These are phyloP conservation scores for Cucumis cinereus DNA, from an alignment of 306 rosid species.

Conservation along the genomic window DNA sequence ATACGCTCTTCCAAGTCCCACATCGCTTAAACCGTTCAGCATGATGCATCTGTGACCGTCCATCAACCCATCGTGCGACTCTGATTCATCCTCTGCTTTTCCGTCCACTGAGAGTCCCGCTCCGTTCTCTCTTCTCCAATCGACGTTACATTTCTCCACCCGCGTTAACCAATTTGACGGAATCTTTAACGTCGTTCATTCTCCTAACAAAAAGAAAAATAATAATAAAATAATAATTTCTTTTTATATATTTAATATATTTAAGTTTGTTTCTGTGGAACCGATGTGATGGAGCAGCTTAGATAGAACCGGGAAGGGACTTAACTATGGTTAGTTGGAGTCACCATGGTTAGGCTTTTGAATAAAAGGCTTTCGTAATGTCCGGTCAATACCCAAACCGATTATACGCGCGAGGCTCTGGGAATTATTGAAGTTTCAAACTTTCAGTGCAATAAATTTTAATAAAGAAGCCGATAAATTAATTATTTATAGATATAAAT, in stretches of 20 bases:
- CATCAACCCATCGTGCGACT: conserved; percentile 31
- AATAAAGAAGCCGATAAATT: too few relatives aligned
- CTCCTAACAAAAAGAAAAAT: neutral
- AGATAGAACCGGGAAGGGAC: neutral
- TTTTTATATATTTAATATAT: too few relatives aligned
- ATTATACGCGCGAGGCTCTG: neutral
- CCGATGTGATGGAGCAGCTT: conserved; percentile 3
- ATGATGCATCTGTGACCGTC: conserved; percentile 19
- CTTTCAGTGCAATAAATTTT: neutral
- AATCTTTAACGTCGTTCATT: conserved; percentile 24
- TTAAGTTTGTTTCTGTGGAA: neutral
- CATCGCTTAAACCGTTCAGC: conserved; percentile 31
- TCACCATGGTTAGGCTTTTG: neutral
- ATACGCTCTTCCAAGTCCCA: conserved; percentile 29
- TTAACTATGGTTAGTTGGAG: conserved; percentile 1
- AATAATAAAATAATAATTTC: too few relatives aligned
- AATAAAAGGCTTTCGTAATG: neutral
- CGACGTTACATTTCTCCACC: conserved; percentile 1
- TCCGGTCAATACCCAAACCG: neutral
- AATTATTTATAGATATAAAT: too few relatives aligned
- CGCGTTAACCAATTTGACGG: conserved; percentile 25
- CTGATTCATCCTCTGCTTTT: conserved; percentile 2
- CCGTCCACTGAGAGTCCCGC: conserved; percentile 33
- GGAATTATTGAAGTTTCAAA: neutral
- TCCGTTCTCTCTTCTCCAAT: conserved; percentile 5